These are phyloP conservation scores for Suillus paluster DNA, from an alignment of 768 basidiomycete genomes.

Conservation along the genomic window DNA sequence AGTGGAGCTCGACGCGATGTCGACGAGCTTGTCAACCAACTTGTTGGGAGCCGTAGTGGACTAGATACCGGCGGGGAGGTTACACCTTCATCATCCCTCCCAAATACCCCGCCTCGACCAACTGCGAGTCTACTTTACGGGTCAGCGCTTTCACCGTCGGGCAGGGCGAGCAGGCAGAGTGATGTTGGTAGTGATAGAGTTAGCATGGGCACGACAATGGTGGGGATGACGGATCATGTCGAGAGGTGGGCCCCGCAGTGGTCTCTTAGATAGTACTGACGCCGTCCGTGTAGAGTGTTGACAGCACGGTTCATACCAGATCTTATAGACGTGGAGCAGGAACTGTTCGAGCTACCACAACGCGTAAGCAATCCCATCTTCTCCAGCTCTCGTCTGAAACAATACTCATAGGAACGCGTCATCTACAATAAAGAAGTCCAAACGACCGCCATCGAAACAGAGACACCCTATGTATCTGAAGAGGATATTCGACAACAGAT, in stretches of 20 bases:
- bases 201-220: constrained; percentile 50
- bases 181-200: constrained; percentile 57
- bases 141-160: constrained; percentile 50
- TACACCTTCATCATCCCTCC: constrained; percentile 73
- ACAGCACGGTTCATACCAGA: constrained; percentile 72
- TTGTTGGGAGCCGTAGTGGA: constrained; percentile 54
- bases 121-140: constrained; percentile 40
- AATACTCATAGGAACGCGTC: constrained; percentile 62
- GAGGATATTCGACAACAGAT: constrained; percentile 79
- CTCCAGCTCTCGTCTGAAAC: constrained; percentile 5
- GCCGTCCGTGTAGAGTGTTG: constrained; percentile 50
- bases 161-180: constrained; percentile 72
- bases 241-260: constrained; percentile 57
- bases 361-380: constrained; percentile 54
- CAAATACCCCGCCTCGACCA: constrained; percentile 66
- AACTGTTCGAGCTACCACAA: constrained; percentile 87
- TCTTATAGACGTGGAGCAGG: constrained; percentile 87
- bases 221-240: constrained; percentile 64
- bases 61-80: constrained; percentile 61
- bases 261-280: background rate
- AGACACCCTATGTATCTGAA: constrained; percentile 55
- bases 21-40: constrained; percentile 67
- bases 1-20: constrained; percentile 57
- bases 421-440: constrained; percentile 87
- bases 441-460: constrained; percentile 69